Conservation (phyloP, 140 eudicot species). For the Bidens hawaiensis region DNA sequence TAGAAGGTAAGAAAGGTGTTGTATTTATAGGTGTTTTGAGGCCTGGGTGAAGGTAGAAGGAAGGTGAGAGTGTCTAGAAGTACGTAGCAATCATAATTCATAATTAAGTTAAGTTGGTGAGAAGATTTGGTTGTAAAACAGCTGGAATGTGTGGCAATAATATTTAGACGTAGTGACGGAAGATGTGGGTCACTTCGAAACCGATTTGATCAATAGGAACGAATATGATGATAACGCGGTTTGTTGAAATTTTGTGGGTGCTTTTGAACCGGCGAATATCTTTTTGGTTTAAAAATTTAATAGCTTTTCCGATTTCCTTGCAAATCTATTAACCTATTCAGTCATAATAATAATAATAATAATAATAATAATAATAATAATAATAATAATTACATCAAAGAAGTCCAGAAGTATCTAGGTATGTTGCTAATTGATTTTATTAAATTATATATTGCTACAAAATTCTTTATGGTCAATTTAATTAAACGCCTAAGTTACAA, state of each 20-base stretch:
- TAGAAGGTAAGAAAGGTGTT: neutral
- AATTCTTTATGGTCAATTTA: too few species aligned
- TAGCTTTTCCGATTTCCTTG: neutral
- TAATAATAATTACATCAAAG: neutral
- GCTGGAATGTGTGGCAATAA: constrained; percentile 27
- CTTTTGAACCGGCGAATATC: constrained; percentile 14
- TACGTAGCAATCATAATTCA: constrained; percentile 15
- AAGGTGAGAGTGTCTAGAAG: constrained; percentile 13
- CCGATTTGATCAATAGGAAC: neutral
- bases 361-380: too few species aligned
- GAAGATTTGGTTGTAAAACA: constrained; percentile 28
- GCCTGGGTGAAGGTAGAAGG: constrained; percentile 12
- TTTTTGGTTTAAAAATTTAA: neutral
- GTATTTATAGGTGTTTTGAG: constrained; percentile 28
- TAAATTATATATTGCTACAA: neutral
- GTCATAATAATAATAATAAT: neutral
- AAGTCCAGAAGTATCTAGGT: too few species aligned
- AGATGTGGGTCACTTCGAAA: constrained; percentile 16
- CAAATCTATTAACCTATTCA: neutral
- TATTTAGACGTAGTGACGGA: constrained; percentile 18
- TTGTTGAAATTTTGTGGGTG: constrained; percentile 18
- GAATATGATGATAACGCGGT: constrained; percentile 23
- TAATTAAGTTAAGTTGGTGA: constrained; percentile 37
- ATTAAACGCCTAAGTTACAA: too few species aligned
- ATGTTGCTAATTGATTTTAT: neutral